Conservation (phyloP, 345 rosid species). For the Boechera retrofracta region DNA sequence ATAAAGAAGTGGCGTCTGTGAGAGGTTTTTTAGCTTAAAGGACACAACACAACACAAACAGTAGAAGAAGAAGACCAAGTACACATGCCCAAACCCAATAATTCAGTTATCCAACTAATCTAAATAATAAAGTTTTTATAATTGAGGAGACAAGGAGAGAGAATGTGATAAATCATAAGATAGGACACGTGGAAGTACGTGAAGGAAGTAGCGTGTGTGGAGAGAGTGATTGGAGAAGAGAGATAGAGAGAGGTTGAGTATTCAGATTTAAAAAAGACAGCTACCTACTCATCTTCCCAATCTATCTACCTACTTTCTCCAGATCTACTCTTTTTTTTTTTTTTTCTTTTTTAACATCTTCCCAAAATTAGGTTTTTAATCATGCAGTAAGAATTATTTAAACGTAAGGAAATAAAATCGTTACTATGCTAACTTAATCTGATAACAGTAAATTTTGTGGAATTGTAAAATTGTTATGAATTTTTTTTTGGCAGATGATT, state of each 20-base stretch:
- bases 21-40: neutral
- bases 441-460: no score
- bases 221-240: slow-evolving; percentile 42
- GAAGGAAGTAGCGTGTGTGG: slow-evolving; percentile 48
- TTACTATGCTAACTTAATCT: no score
- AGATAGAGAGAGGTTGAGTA: slow-evolving; percentile 39
- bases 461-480: neutral
- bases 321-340: slow-evolving; percentile 40
- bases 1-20: slow-evolving; percentile 6
- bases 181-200: slow-evolving; percentile 37
- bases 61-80: slow-evolving; percentile 12
- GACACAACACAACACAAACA: slow-evolving; percentile 23
- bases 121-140: neutral
- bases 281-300: slow-evolving; percentile 49
- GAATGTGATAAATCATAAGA: slow-evolving; percentile 11
- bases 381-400: neutral
- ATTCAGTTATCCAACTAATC: slow-evolving; percentile 47
- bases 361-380: neutral
- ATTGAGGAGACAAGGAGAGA: slow-evolving; percentile 21
- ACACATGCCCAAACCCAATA: slow-evolving; percentile 41
- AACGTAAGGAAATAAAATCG: no score
- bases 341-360: neutral
- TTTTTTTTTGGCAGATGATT: neutral
- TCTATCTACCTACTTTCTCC: slow-evolving; percentile 48
- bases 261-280: slow-evolving; percentile 39